Evolutionary conservation across 805 yeast genomes (phyloP), one percentile per base, ranked within the genome.

Genomic region (Starmerella davenportii): DNA sequence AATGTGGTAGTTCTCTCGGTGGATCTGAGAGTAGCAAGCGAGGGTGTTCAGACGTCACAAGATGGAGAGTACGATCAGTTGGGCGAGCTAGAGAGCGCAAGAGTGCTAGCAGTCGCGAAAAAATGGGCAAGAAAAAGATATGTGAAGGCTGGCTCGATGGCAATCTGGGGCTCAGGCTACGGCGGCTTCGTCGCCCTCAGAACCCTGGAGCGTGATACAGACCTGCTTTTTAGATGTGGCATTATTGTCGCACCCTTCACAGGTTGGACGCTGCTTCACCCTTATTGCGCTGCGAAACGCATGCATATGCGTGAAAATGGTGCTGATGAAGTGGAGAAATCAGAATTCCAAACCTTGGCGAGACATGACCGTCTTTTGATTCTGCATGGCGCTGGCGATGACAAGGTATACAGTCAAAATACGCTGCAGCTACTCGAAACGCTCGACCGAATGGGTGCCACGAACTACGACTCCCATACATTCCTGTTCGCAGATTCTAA

Each of bases 151-250:
- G 61, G 66, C 3, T 68, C 71, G 43, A 74, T 81, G 11, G 92
- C 93, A 0, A 71, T 87, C 39, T 90, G 95, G 87, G 98, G 98
- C 8, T 90, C 98, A 98, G 79, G 93, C 18, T 90, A 87, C 55
- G 98, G 98, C 36, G 98, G 96, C 0, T 90, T 72, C 54, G 69
- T 82, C 66, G 82, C 98, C 0, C 66, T 90, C 49, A 90, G 85
- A 59, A 78, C 93, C 0, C 61, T 90, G 35, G 96, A 90, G 58
- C 65, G 66, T 17, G 96, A 90, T 57, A 66, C 64, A 2, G 81
- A 82, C 16, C 61, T 70, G 28, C 70, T 74, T 14, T 85, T 90
- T 65, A 71, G 70, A 41, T 90, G 74, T 56, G 96, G 96, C 8
- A 74, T 84, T 68, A 76, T 96, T 0, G 96, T 90, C 19, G 98